A percentile compares a stretch with the other conserved stretches of the same genome.
Conservation (phyloP, 345 rosid species). For the Passiflora organensis region DNA sequence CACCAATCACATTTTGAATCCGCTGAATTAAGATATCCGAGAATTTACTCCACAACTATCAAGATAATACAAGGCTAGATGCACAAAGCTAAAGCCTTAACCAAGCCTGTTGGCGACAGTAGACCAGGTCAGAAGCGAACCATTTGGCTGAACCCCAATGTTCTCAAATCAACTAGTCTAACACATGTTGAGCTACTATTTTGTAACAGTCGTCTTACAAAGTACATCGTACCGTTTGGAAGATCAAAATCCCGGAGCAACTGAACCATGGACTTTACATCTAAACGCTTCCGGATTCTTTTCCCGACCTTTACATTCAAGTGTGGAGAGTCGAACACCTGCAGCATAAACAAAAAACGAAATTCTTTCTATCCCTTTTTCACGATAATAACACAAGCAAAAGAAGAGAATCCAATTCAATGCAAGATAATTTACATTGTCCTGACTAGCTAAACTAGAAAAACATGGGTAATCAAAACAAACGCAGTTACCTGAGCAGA, state of each 20-base stretch:
- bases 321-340: conserved; percentile 86
- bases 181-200: background rate
- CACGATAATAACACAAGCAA: too few species aligned
- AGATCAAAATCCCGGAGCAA: conserved; percentile 61
- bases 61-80: too few species aligned
- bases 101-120: too few species aligned
- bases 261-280: conserved; percentile 66
- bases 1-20: too few species aligned
- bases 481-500: conserved; percentile 49
- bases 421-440: background rate
- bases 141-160: background rate
- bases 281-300: conserved; percentile 67
- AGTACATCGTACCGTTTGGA: conserved; percentile 74
- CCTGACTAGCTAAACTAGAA: background rate
- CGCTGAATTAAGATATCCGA: too few species aligned
- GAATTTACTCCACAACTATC: too few species aligned
- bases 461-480: background rate
- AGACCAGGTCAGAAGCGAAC: background rate
- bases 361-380: background rate
- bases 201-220: too few species aligned
- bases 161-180: background rate
- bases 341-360: conserved; percentile 7
- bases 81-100: too few species aligned
- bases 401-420: background rate
- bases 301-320: conserved; percentile 63